Base-by-base conservation (phyloP, 2,329 filamentous ascomycete species). In the Claviceps arundinis region DNA sequence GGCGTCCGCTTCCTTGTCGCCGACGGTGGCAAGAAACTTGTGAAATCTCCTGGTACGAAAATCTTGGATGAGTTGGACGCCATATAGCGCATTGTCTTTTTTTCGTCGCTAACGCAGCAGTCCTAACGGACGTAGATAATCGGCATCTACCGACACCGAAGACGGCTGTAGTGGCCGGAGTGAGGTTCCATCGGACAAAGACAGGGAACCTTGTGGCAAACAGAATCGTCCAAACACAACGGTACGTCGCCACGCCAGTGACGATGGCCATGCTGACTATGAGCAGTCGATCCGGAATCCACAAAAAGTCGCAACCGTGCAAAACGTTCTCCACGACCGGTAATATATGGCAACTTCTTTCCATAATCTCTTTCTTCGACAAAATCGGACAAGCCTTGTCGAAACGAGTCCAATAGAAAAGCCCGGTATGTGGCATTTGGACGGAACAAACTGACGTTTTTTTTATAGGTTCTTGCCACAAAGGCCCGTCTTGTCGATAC, bases 181-280 rank as follows among this genome's bases (percentile, higher is more conserved):
- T 95, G 60, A 82, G 79, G 57, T 95, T 95, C 64, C 77, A 88
- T 61, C 80, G 89, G 58, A 95, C 87, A 67, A 94, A 91, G 65
- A 85, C 84, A 59, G 89, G 89, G 56, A 95, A 95, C 60, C 77
- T 95, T 26, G 85, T 90, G 62, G 84, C 88, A 52, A 78, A 85
- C 61, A 82, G 85, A 56, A 75, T 89, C 52, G 78, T 91, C 54
- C 82, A 84, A 64, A 82, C 82, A 56, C 85, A 87, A 67, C 83
- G 80, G 87, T 91, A 80, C 69, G 82, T 76, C 49, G 34, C 53
- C 52, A 58, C 54, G 50, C 47, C 54, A 40, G 22, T 7, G 47
- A 49, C 24, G 53, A 52, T 53, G 55, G 60, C 63, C 47, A 59
- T 58, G 61, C 75, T 80, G 64, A 72, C 65, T 56, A 45, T 14